These are phyloP conservation scores for Xerocomus brunneocitrinus DNA, from an alignment of 768 basidiomycete species.

Conservation along the genomic window DNA sequence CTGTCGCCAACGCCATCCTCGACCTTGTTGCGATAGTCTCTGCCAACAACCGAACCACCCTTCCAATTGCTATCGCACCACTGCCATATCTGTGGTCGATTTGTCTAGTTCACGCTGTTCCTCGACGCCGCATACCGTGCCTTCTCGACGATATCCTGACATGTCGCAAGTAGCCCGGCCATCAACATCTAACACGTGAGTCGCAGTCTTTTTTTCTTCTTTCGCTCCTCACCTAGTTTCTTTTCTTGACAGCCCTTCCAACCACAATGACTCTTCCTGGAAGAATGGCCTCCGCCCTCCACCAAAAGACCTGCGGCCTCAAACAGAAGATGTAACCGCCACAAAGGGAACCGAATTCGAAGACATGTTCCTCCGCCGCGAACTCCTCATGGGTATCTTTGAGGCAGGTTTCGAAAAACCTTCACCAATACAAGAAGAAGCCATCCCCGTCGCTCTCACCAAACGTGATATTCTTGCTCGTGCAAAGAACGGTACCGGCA, in stretches of 20 bases:
- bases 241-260: constrained; percentile 21
- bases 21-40: constrained; percentile 11
- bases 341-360: constrained; percentile 96
- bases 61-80: constrained; percentile 15
- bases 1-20: constrained; percentile 10
- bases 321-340: constrained; percentile 94
- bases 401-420: constrained; percentile 97
- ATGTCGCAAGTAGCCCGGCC: constrained; percentile 32
- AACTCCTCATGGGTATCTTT: constrained; percentile 99
- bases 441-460: constrained; percentile 91
- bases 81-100: constrained; percentile 19
- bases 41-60: neutral
- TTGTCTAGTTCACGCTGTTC: constrained; percentile 11
- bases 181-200: constrained; percentile 31
- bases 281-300: constrained; percentile 76
- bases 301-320: constrained; percentile 88
- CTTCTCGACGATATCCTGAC: constrained; percentile 11
- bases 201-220: constrained; percentile 1
- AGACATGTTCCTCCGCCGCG: constrained; percentile 86
- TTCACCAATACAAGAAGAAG: constrained; percentile 98
- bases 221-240: constrained; percentile 1
- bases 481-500: constrained; percentile 95
- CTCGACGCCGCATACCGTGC: constrained; percentile 7
- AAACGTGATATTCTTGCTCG: constrained; percentile 93
- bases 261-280: constrained; percentile 47